These are phyloP conservation scores for Moringa oleifera DNA, from an alignment of 345 rosid genomes.

Conservation along the genomic window DNA sequence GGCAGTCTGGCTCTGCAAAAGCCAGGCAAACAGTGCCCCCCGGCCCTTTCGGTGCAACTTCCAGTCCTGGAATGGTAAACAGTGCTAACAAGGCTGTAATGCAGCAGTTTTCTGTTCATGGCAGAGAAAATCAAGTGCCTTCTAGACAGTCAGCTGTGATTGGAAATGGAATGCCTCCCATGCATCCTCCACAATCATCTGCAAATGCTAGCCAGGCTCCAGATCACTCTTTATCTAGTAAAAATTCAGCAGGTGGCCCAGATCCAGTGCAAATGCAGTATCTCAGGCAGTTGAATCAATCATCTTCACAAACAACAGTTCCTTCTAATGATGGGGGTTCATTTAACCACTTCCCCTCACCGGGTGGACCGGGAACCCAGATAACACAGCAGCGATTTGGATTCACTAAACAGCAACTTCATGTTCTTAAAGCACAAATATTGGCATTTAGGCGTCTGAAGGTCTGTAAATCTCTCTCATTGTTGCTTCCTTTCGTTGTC, in stretches of 20 bases:
- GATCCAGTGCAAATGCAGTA: slow-evolving; percentile 60
- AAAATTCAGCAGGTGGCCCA: slow-evolving; percentile 37
- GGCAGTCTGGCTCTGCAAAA: slow-evolving; percentile 72
- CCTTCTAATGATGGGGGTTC: slow-evolving; percentile 48
- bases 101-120: slow-evolving; percentile 60
- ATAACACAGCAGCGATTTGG: slow-evolving; percentile 48
- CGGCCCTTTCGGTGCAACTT: slow-evolving; percentile 51
- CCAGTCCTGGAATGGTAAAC: slow-evolving; percentile 42
- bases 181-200: slow-evolving; percentile 65
- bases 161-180: slow-evolving; percentile 68
- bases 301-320: slow-evolving; percentile 46
- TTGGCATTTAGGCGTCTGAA: slow-evolving; percentile 93
- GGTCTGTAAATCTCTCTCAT: slow-evolving; percentile 37
- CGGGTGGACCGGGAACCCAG: slow-evolving; percentile 52
- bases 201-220: slow-evolving; percentile 40
- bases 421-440: slow-evolving; percentile 98
- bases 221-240: slow-evolving; percentile 53
- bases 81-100: slow-evolving; percentile 35
- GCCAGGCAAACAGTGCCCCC: slow-evolving; percentile 43
- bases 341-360: slow-evolving; percentile 33
- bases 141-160: slow-evolving; percentile 42
- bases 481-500: not conserved
- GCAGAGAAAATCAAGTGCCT: slow-evolving; percentile 61
- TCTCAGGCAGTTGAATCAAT: slow-evolving; percentile 57
- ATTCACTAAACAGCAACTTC: slow-evolving; percentile 91